A percentile compares a stretch with the other conserved stretches of the same genome.
Conservation (phyloP, 1,284 basidiomycete species). For the Exobasidium rhododendri region DNA sequence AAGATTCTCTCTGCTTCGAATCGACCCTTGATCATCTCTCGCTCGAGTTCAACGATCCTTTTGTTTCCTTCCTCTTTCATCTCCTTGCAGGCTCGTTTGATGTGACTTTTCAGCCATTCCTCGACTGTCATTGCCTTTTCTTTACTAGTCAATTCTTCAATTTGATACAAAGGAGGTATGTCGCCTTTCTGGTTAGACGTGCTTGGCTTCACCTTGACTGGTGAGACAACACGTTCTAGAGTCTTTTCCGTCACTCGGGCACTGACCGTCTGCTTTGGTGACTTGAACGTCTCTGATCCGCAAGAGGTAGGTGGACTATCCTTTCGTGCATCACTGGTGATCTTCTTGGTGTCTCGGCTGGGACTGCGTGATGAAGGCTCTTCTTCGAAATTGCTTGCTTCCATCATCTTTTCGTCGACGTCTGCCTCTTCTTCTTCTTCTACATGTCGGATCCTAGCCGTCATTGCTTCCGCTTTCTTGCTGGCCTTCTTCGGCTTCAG, state of each 20-base stretch:
- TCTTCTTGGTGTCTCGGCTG: constrained; percentile 12
- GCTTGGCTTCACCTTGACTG: not conserved
- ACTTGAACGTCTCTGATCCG: constrained; percentile 23
- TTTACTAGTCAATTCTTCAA: constrained; percentile 17
- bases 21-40: constrained; percentile 15
- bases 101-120: constrained; percentile 29
- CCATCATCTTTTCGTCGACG: constrained; percentile 21
- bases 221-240: not conserved
- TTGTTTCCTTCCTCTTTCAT: constrained; percentile 23
- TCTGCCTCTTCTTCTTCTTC: constrained; percentile 22
- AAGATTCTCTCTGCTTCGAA: constrained; percentile 19
- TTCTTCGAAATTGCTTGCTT: constrained; percentile 16
- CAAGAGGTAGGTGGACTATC: constrained; percentile 26
- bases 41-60: constrained; percentile 23
- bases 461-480: not conserved
- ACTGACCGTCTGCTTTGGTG: constrained; percentile 15
- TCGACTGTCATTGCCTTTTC: constrained; percentile 28
- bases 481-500: not conserved
- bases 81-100: constrained; percentile 24
- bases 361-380: constrained; percentile 21
- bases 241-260: constrained; percentile 9
- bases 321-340: not conserved
- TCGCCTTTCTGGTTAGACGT: not conserved
- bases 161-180: constrained; percentile 4
- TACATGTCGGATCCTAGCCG: not conserved